Conservation (phyloP, 129 eudicot species). For the Flaveria trinervia region DNA sequence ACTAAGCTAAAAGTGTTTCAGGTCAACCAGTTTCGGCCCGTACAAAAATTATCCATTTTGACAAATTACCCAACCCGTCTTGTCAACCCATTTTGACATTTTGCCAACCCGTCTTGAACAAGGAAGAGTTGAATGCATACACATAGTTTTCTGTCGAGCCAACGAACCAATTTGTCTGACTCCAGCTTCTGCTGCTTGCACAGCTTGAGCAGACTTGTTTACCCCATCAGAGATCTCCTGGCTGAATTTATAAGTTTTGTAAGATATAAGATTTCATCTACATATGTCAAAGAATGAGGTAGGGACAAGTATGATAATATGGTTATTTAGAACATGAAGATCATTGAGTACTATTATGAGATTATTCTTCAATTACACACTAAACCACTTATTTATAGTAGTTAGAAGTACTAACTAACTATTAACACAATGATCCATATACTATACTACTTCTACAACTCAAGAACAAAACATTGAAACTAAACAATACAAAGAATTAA, state of each 20-base stretch:
- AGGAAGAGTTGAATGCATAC: constrained; percentile 41
- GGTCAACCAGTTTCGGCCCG: neutral
- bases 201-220: constrained; percentile 78
- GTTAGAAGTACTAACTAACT: too few relatives aligned
- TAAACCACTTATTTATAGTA: too few relatives aligned
- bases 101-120: neutral
- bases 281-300: neutral
- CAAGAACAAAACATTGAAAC: too few relatives aligned
- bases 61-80: neutral
- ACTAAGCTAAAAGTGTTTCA: neutral
- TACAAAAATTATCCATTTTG: neutral
- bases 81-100: constrained; percentile 10
- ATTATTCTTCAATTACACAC: too few relatives aligned
- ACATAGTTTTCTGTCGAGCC: constrained; percentile 69
- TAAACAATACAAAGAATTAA: too few relatives aligned
- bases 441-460: too few relatives aligned
- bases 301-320: neutral
- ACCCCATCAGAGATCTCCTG: constrained; percentile 90
- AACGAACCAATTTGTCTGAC: constrained; percentile 69
- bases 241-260: constrained; percentile 41
- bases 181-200: constrained; percentile 94
- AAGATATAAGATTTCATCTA: constrained; percentile 18
- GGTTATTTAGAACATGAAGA: too few relatives aligned
- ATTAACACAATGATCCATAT: too few relatives aligned
- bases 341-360: too few relatives aligned